Evolutionary conservation across 2,329 filamentous ascomycete genomes (phyloP), one percentile per base, ranked within the genome.

Genomic region (Aspergillus texensis): DNA sequence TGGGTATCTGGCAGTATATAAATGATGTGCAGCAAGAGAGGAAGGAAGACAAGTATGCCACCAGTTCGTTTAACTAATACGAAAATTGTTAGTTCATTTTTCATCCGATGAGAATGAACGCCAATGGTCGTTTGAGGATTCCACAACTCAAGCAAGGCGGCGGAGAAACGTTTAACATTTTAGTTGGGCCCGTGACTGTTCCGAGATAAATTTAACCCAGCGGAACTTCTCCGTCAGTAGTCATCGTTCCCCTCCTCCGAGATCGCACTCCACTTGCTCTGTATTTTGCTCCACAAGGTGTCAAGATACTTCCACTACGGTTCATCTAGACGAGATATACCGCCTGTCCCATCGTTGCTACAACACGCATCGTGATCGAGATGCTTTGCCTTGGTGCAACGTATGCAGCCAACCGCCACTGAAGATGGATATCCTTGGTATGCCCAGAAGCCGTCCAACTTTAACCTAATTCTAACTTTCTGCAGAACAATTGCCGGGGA

Each of bases 121-220:
- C 50, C 52, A 55, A 55, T 55, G 21, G 52, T 14, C 6, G 12
- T 39, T 55, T 12, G 24, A 11, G 52, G 34, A 55, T 24, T 55
- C 41, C 39, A 41, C 16, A 32, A 34, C 48, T 32, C n/a, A 11
- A 30, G 19, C 28, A 57, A 21, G 52, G 21, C 48, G 63, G 62
- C 64, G 64, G 65, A 67, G 63, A 67, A 65, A 63, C 52, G 45
- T 65, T 67, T 62, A 56, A 36, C 30, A 45, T 32, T 57, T 32
- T 5, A n/a, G 16, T 52, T 19, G 28, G 24, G 26, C 50, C 8
- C n/a, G 39, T 61, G 60, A 61, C 58, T 58, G 11, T 57, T 50
- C 19, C 14, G 6, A 4, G 28, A 36, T 36, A 14, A 36, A 6
- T 36, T 36, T 14, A 36, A 16, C 34, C 28, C 57, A 36, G 11